These are phyloP conservation scores for Lipomyces japonicus DNA, from an alignment of 805 yeast genomes.

Conservation along the genomic window DNA sequence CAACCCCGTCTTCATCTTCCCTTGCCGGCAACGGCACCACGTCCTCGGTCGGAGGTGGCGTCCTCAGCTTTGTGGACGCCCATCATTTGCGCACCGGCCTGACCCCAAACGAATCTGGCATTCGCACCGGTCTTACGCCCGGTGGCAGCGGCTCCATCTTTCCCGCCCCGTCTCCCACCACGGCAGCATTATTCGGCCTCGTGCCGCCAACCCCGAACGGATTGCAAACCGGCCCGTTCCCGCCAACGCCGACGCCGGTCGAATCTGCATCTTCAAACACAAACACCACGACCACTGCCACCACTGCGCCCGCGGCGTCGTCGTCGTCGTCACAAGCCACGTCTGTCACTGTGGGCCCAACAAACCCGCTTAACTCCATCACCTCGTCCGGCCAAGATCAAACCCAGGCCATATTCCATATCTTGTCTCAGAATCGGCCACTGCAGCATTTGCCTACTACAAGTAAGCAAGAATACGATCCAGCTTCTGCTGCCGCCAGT, in stretches of 20 bases:
- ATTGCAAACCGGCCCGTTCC: slow-evolving; percentile 42
- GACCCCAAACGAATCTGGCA: slow-evolving; percentile 70
- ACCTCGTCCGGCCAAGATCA: slow-evolving; percentile 4
- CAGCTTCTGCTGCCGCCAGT: slow-evolving; percentile 34
- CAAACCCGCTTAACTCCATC: background rate
- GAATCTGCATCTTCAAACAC: slow-evolving; percentile 5
- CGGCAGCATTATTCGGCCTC: slow-evolving; percentile 41
- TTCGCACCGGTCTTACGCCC: slow-evolving; percentile 47
- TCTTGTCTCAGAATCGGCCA: too few species aligned
- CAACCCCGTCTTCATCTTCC: background rate
- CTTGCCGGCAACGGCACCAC: too few species aligned
- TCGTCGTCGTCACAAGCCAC: background rate
- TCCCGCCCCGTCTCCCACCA: slow-evolving; percentile 40
- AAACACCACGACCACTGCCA: slow-evolving; percentile 2
- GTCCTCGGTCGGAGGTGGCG: too few species aligned
- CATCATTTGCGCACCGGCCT: slow-evolving; percentile 49
- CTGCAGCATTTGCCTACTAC: too few species aligned
- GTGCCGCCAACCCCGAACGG: slow-evolving; percentile 36
- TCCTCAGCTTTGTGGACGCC: slow-evolving; percentile 20
- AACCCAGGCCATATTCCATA: background rate
- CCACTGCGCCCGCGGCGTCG: slow-evolving; percentile 13
- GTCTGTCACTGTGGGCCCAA: slow-evolving; percentile 5
- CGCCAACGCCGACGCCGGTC: slow-evolving; percentile 11
- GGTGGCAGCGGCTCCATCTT: slow-evolving; percentile 38
- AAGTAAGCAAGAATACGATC: slow-evolving; percentile 8